Evolutionary conservation across 495 filamentous ascomycete genomes (phyloP).

Genomic region (Talaromyces liani): DNA sequence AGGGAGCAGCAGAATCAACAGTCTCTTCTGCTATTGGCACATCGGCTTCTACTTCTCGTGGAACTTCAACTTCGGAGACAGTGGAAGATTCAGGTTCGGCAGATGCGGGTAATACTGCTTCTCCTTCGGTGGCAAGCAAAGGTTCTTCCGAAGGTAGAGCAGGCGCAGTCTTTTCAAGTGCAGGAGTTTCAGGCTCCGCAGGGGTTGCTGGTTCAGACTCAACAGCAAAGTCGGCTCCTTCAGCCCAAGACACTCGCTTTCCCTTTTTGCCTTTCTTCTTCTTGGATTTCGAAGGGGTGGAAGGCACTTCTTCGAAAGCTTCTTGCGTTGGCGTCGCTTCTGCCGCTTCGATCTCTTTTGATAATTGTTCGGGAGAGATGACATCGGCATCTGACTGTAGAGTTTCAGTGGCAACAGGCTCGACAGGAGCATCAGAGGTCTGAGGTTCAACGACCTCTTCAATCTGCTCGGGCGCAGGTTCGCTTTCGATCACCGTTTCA

Average conservation of each 20-base stretch:
- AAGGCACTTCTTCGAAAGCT: slow-evolving; percentile 7
- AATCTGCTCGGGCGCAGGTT: background rate
- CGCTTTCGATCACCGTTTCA: background rate
- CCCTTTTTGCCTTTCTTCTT: slow-evolving; percentile 18
- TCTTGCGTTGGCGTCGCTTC: slow-evolving; percentile 2
- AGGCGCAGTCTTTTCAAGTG: background rate
- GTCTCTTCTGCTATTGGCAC: slow-evolving; percentile 9
- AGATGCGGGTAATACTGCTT: background rate
- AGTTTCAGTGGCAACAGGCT: background rate
- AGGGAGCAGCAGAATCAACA: background rate
- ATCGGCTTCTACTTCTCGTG: slow-evolving; percentile 10
- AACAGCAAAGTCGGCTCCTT: slow-evolving; percentile 1
- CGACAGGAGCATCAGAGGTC: background rate
- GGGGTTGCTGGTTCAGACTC: background rate
- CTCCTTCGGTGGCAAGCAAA: background rate
- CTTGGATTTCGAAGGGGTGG: slow-evolving; percentile 20
- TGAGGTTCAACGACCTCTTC: background rate
- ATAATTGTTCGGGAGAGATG: background rate
- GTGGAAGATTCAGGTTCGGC: background rate
- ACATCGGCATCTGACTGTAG: background rate
- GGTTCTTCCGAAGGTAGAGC: background rate
- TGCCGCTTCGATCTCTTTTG: background rate
- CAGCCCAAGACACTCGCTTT: slow-evolving; percentile 10
- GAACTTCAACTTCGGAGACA: background rate
- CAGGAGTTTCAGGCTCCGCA: background rate